phyloP scores from a whole-genome alignment of 306 rosid genomes.

The Carpinus viminea region DNA sequence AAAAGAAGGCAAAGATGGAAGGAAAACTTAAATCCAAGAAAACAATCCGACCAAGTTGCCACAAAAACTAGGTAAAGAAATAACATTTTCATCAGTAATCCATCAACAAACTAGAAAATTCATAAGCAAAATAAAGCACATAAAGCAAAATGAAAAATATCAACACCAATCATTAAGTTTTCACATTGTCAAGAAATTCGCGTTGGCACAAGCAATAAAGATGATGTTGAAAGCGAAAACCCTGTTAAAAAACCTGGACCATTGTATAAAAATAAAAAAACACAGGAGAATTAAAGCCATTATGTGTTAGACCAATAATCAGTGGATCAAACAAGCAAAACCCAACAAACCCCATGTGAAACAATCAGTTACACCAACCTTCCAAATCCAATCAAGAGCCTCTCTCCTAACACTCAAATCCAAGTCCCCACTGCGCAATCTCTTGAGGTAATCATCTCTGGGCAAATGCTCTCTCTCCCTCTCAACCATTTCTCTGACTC shows the following conservation, averaged over 20 bases:
- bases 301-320: conserved; percentile 8
- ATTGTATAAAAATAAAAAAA: conserved; percentile 12
- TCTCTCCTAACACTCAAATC: conserved; percentile 59
- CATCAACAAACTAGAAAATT: conserved; percentile 11
- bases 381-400: conserved; percentile 79
- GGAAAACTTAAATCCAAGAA: conserved; percentile 19
- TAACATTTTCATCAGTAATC: not conserved
- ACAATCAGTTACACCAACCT: conserved; percentile 47
- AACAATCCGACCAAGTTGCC: conserved; percentile 15
- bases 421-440: conserved; percentile 65
- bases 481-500: conserved; percentile 44
- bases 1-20: conserved; percentile 9
- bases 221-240: conserved; percentile 18
- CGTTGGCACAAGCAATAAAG: not conserved
- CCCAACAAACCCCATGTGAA: conserved; percentile 24
- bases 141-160: conserved; percentile 9
- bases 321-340: conserved; percentile 27
- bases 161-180: conserved; percentile 18
- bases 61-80: conserved; percentile 18
- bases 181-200: conserved; percentile 1
- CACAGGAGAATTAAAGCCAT: conserved; percentile 6
- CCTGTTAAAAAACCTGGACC: conserved; percentile 17
- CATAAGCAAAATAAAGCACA: conserved; percentile 13
- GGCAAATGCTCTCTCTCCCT: conserved; percentile 66
- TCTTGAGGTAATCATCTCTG: conserved; percentile 54